Conservation (phyloP, 441 rosid genomes). For the Adansonia rubrostipa region DNA sequence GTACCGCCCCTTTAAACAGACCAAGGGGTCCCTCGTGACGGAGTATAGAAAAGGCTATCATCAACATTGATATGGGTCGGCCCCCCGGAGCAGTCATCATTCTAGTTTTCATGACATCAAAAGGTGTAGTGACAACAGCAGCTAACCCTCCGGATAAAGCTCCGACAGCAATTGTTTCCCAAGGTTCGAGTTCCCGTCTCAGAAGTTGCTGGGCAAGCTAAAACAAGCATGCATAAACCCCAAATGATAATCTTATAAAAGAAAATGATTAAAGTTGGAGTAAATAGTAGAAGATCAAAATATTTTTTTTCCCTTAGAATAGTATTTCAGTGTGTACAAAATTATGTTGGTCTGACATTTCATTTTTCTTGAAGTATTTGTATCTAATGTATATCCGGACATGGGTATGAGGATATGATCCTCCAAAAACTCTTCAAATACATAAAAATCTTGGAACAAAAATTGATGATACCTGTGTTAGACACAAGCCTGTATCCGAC, state of each 20-base stretch:
- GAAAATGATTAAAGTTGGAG: not conserved
- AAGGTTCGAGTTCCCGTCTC: constrained; percentile 88
- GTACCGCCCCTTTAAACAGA: constrained; percentile 92
- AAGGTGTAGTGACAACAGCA: constrained; percentile 89
- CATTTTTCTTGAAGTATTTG: too few species aligned
- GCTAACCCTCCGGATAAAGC: constrained; percentile 95
- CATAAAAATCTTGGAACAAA: too few species aligned
- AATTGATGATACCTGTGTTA: too few species aligned
- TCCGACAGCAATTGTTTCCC: constrained; percentile 91
- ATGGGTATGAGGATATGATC: too few species aligned
- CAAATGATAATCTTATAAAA: constrained; percentile 18
- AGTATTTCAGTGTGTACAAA: too few species aligned
- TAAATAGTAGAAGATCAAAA: too few species aligned
- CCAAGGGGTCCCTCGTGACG: constrained; percentile 94
- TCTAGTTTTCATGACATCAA: constrained; percentile 97
- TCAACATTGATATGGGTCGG: constrained; percentile 73
- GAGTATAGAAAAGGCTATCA: constrained; percentile 74
- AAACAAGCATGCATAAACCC: constrained; percentile 21
- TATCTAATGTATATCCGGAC: too few species aligned
- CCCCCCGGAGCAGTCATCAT: constrained; percentile 99
- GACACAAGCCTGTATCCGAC: too few species aligned
- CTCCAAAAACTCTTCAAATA: too few species aligned
- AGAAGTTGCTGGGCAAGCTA: constrained; percentile 74
- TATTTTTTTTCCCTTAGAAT: too few species aligned
- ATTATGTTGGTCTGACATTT: too few species aligned